Evolutionary conservation across 345 rosid species (phyloP).

Genomic region (Citrus mangshanensis): DNA sequence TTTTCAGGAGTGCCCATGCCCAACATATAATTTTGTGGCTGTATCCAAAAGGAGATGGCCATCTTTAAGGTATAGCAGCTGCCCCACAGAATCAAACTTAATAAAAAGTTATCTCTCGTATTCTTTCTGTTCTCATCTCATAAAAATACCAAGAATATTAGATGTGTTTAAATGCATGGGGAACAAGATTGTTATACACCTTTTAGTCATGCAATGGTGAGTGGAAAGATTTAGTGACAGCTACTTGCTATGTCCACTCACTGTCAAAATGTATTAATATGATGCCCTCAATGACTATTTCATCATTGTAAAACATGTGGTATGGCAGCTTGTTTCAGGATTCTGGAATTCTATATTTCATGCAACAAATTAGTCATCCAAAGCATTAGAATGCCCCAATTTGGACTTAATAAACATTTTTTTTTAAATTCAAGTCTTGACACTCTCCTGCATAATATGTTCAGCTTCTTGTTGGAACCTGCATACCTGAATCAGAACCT

Average conservation of each 20-base stretch:
- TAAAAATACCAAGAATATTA: background rate
- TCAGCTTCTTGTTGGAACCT: background rate
- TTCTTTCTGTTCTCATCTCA: background rate
- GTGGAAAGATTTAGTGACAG: too few relatives aligned
- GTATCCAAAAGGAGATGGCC: constrained; percentile 56
- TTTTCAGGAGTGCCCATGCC: constrained; percentile 51
- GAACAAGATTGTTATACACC: background rate
- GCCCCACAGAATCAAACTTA: background rate
- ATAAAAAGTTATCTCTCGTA: background rate
- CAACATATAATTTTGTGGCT: constrained; percentile 44
- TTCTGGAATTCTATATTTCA: background rate
- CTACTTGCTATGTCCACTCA: too few relatives aligned
- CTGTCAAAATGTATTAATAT: background rate
- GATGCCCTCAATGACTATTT: background rate
- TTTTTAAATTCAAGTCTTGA: background rate
- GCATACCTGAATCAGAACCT: background rate
- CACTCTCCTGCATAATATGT: background rate
- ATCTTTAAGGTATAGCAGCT: constrained; percentile 35
- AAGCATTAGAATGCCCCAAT: background rate
- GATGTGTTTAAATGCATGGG: background rate
- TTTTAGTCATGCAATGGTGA: too few relatives aligned
- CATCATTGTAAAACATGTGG: background rate
- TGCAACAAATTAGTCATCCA: background rate
- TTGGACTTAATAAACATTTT: background rate
- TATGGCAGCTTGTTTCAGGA: background rate